Evolutionary conservation across 129 eudicot species (phyloP), one percentile per base, ranked within the genome.

Genomic region (Tagetes erecta): DNA sequence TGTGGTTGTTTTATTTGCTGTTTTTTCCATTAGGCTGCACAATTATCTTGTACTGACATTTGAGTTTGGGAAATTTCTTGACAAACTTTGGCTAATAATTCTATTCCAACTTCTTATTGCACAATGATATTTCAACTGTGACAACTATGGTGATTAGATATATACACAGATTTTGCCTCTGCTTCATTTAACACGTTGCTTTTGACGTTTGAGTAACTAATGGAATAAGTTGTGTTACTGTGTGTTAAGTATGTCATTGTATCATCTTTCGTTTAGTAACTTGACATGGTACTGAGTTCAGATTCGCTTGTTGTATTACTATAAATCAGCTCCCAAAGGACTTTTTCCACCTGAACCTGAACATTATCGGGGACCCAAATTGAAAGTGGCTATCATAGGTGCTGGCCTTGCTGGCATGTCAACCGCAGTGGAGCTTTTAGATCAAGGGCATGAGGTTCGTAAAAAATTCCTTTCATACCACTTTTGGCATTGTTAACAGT

Each of bases 401-500:
- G 96, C 98, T 59, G 98, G 98, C 47, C 97, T 94, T 78, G 98
- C 97, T 27, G 98, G 97, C 80, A 94, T 94, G 98, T 94, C 98
- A 47, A 94, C 98, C 64, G 98, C 98, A 0, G 97, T 94, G 66
- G 98, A 94, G 88, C 97, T 94, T 70, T 80, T 94, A 79, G 98
- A 94, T 72, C 98, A 94, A 79, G 98, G 98, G 57, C 98, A 94
- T 62, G 98, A 94, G 98, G 98, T 93, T 52, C 13, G 27, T 10
- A 6, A 1, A 8, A 44, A 13, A 39, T 31, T 9, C 36, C 31
- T 56, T 84, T 77, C 38, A 70, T 69, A 8, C 53, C 20, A 33
- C 58, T 67, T 62, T 37, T 37, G 14, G 27, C 41, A 2, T 46
- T 62, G 33, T 66, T 68, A 55, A 45, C 60, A 2, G 75, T 47